Conservation (phyloP, 257 asterid species). For the Gentiana dahurica region DNA sequence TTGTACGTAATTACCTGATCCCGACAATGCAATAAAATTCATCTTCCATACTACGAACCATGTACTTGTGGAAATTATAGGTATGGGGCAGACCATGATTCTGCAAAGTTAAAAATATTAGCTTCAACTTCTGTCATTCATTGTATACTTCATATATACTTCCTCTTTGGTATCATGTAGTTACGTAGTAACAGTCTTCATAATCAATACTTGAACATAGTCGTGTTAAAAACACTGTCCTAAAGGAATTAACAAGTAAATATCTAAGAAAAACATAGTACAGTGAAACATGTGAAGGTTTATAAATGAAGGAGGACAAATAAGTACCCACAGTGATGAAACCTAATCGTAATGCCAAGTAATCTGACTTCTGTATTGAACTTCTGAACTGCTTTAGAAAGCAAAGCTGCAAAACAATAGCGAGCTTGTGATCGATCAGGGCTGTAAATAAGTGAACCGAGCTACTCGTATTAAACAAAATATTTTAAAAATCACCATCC, state of each 20-base stretch:
- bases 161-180: too few relatives aligned
- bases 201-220: too few relatives aligned
- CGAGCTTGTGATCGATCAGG: too few relatives aligned
- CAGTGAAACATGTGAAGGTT: too few relatives aligned
- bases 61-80: slow-evolving; percentile 76
- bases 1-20: slow-evolving; percentile 42
- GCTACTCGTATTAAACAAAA: neutral
- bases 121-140: neutral
- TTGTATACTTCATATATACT: too few relatives aligned
- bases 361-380: slow-evolving; percentile 66
- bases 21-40: slow-evolving; percentile 80
- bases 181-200: too few relatives aligned
- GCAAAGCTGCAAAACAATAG: slow-evolving; percentile 58
- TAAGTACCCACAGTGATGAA: slow-evolving; percentile 68
- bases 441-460: neutral
- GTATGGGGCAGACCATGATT: slow-evolving; percentile 64
- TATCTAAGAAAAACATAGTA: too few relatives aligned
- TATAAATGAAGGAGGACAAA: too few relatives aligned
- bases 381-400: slow-evolving; percentile 71
- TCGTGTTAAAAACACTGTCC: too few relatives aligned
- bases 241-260: too few relatives aligned
- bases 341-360: slow-evolving; percentile 75
- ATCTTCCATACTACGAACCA: slow-evolving; percentile 96
- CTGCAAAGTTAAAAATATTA: slow-evolving; percentile 25
- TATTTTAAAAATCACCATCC: slow-evolving; percentile 52